A percentile compares a stretch with the other conserved stretches of the same genome.
Conservation (phyloP, 768 basidiomycete genomes). For the Brasilioporus rufonigricans region DNA sequence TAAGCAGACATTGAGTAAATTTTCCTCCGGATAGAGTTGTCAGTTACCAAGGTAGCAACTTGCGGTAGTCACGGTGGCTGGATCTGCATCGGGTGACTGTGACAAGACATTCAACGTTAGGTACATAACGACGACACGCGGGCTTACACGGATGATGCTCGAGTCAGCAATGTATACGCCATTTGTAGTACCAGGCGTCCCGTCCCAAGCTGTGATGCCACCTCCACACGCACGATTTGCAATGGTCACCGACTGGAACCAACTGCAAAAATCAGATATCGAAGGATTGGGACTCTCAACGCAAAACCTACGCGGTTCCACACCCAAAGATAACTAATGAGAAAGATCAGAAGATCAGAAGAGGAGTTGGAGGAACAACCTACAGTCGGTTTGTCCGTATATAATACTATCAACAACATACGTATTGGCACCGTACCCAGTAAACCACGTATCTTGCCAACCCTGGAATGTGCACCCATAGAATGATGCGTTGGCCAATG, state of each 20-base stretch:
- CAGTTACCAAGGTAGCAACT: slow-evolving; percentile 50
- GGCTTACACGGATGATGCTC: slow-evolving; percentile 52
- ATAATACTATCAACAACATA: slow-evolving; percentile 62
- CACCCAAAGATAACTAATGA: slow-evolving; percentile 12
- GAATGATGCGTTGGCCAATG: slow-evolving; percentile 66
- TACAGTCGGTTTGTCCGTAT: slow-evolving; percentile 64
- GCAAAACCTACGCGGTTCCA: slow-evolving; percentile 8
- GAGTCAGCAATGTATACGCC: slow-evolving; percentile 58
- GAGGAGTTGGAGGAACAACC: slow-evolving; percentile 11
- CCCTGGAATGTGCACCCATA: slow-evolving; percentile 18
- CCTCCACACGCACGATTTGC: slow-evolving; percentile 67
- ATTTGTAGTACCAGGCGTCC: slow-evolving; percentile 39
- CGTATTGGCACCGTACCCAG: slow-evolving; percentile 55
- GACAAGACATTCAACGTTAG: neutral
- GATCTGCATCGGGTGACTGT: slow-evolving; percentile 60
- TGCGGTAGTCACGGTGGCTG: slow-evolving; percentile 41
- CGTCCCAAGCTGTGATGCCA: slow-evolving; percentile 64
- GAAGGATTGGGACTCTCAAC: neutral
- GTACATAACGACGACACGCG: neutral
- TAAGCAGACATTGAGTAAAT: neutral
- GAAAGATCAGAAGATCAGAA: neutral
- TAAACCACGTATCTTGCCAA: slow-evolving; percentile 50
- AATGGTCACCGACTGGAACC: slow-evolving; percentile 57
- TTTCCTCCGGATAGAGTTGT: neutral
- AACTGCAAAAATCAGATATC: slow-evolving; percentile 32